phyloP scores from a whole-genome alignment of 805 yeast genomes.

The Wickerhamiella spandovensis region DNA sequence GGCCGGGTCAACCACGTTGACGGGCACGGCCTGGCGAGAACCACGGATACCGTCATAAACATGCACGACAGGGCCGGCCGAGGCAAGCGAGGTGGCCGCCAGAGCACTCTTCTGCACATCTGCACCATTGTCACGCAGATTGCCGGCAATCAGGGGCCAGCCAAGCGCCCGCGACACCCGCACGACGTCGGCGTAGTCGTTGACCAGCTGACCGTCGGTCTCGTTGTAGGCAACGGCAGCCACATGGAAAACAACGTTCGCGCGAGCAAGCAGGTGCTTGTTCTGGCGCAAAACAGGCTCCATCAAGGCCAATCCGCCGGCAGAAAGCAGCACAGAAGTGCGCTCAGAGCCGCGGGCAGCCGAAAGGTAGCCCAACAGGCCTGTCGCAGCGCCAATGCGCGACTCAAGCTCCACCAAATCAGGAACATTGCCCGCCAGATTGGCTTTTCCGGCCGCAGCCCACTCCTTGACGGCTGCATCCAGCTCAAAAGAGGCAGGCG shows the following conservation, averaged over 20 bases:
- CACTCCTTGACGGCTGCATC: conserved; percentile 50
- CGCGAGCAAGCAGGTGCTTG: conserved; percentile 1
- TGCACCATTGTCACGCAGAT: conserved; percentile 17
- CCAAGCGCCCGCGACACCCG: conserved; percentile 49
- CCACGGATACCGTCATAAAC: conserved; percentile 71
- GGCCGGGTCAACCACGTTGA: neutral
- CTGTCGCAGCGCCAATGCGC: conserved; percentile 72
- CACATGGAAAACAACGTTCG: conserved; percentile 42
- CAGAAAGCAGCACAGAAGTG: conserved; percentile 44
- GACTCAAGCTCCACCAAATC: conserved; percentile 44
- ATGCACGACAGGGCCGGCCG: conserved; percentile 47
- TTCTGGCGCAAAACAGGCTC: conserved; percentile 34
- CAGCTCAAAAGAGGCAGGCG: conserved; percentile 47
- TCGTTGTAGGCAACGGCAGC: conserved; percentile 65
- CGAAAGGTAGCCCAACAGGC: conserved; percentile 52
- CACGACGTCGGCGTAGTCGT: conserved; percentile 52
- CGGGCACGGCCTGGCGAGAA: conserved; percentile 31
- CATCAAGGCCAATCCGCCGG: conserved; percentile 57
- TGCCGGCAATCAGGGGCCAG: conserved; percentile 46
- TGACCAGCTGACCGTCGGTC: conserved; percentile 36
- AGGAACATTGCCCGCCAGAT: conserved; percentile 48
- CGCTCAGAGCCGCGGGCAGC: conserved; percentile 1
- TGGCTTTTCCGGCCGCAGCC: conserved; percentile 37
- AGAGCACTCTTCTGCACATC: conserved; percentile 40
- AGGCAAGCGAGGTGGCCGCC: conserved; percentile 49